These are phyloP conservation scores for Colletotrichum sidae DNA, from an alignment of 2,329 filamentous ascomycete genomes.

Conservation along the genomic window DNA sequence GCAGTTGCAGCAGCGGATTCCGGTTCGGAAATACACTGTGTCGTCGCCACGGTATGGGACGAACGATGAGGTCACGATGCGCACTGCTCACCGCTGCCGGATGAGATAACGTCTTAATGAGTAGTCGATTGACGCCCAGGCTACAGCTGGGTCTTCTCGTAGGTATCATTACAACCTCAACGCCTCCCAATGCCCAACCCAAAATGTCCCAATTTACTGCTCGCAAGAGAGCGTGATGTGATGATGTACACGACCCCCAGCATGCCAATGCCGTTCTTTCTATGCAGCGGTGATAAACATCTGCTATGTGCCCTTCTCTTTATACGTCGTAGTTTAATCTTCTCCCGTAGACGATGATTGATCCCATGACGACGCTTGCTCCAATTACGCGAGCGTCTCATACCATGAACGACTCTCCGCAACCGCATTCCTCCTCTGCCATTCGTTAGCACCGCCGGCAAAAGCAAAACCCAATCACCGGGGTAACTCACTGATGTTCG, in stretches of 20 bases:
- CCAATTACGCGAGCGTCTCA: constrained; percentile 42
- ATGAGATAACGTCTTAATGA: background rate
- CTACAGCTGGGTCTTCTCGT: constrained; percentile 9
- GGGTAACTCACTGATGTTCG: constrained; percentile 89
- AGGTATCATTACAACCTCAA: constrained; percentile 36
- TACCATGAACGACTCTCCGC: constrained; percentile 96
- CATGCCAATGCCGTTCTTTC: constrained; percentile 27
- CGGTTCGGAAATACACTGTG: constrained; percentile 33
- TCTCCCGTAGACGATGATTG: no score
- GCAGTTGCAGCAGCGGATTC: background rate
- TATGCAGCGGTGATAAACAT: constrained; percentile 11
- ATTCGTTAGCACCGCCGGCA: background rate
- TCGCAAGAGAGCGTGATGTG: constrained; percentile 25
- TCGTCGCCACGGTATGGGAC: constrained; percentile 1
- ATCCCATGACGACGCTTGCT: background rate
- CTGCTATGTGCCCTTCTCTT: background rate
- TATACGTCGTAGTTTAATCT: no score
- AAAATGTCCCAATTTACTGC: constrained; percentile 9
- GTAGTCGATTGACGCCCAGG: constrained; percentile 16
- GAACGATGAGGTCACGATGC: background rate
- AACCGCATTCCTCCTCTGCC: constrained; percentile 93
- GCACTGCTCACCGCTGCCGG: background rate
- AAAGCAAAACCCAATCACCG: background rate
- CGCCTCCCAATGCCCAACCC: constrained; percentile 34
- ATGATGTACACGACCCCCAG: constrained; percentile 32